Evolutionary conservation across 2,329 filamentous ascomycete species (phyloP).

Genomic region (Sclerotinia trifoliorum): DNA sequence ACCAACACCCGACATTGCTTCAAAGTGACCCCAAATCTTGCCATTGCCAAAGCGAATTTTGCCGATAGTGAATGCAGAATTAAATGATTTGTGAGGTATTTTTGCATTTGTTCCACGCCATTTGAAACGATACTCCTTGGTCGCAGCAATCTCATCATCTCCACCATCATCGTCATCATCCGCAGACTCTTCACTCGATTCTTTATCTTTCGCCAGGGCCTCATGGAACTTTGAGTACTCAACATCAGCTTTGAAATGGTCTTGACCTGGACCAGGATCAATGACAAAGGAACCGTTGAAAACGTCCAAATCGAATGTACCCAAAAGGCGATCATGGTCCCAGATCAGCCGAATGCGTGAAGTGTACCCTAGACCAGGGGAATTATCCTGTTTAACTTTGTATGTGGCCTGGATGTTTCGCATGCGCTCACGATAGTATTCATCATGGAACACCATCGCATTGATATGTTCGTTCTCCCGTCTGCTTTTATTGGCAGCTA

Average conservation of each 20-base stretch:
- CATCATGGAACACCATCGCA: not conserved
- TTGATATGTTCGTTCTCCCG: conserved; percentile 9
- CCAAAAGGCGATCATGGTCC: conserved; percentile 14
- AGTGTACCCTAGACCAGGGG: not conserved
- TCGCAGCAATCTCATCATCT: conserved; percentile 15
- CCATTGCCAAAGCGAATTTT: conserved; percentile 14
- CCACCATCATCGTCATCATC: not conserved
- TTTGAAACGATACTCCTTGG: conserved; percentile 9
- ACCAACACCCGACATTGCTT: conserved; percentile 5
- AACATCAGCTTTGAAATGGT: conserved; percentile 13
- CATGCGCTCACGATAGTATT: conserved; percentile 13
- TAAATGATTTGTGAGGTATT: not conserved
- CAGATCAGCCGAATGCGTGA: conserved; percentile 14
- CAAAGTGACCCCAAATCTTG: conserved; percentile 12
- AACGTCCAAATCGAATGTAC: conserved; percentile 1
- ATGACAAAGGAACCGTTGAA: conserved; percentile 4
- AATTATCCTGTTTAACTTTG: conserved; percentile 1
- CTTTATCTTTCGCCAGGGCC: conserved; percentile 2
- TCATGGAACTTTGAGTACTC: conserved; percentile 17
- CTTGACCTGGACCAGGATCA: conserved; percentile 10
- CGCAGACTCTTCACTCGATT: conserved; percentile 6
- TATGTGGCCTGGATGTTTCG: conserved; percentile 13
- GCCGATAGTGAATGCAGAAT: not conserved
- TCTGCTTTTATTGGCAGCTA: conserved; percentile 5
- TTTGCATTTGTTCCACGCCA: conserved; percentile 8